Conservation (phyloP, 805 yeast species). For the Naumovozyma baii region DNA sequence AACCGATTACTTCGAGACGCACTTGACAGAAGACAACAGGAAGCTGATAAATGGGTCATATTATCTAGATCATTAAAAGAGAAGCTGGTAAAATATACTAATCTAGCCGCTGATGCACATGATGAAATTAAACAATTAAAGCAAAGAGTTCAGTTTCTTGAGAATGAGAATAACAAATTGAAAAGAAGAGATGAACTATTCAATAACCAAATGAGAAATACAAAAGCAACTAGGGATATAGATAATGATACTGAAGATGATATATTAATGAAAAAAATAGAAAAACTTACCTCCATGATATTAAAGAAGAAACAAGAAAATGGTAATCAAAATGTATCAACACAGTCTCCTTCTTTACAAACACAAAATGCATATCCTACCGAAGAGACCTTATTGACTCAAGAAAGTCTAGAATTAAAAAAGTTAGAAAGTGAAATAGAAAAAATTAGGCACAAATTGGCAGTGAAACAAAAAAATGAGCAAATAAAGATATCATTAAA, state of each 20-base stretch:
- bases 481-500: slow-evolving; percentile 26
- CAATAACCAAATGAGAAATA: background rate
- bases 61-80: slow-evolving; percentile 28
- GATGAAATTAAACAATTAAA: background rate
- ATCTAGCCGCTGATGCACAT: background rate
- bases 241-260: background rate
- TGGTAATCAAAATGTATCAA: no score
- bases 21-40: slow-evolving; percentile 22
- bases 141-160: slow-evolving; percentile 4
- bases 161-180: slow-evolving; percentile 2
- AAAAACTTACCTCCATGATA: background rate
- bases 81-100: slow-evolving; percentile 31
- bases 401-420: slow-evolving; percentile 30
- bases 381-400: slow-evolving; percentile 29
- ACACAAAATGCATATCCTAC: slow-evolving; percentile 4
- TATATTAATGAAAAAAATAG: background rate
- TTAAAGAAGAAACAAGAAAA: background rate
- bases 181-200: background rate
- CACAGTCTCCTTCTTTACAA: no score
- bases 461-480: slow-evolving; percentile 30
- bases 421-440: slow-evolving; percentile 29
- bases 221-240: background rate
- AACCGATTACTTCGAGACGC: slow-evolving; percentile 30
- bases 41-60: slow-evolving; percentile 16
- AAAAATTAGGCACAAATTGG: slow-evolving; percentile 25